Base-by-base conservation (phyloP, 1,139 yeast species). In the Saccharomyces hybrid region DNA sequence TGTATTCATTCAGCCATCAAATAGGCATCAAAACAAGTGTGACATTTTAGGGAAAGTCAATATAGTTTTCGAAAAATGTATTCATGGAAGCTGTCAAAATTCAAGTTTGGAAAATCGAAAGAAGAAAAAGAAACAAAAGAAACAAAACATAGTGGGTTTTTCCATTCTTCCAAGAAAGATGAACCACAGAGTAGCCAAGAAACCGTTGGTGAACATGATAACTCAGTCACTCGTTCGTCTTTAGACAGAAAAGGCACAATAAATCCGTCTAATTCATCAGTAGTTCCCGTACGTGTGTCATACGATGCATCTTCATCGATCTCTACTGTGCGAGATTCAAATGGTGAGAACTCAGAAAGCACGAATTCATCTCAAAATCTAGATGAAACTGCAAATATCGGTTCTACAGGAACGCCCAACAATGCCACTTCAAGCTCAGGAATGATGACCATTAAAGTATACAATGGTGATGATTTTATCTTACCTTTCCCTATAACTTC, bases 31-130 rank as follows among this genome's bases (percentile, higher is more conserved):
- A 9, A 27, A 14, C n/a, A 6, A 14, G 12, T 14, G 12, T 19
- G 26, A 24, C 8, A 19, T 19, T n/a, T 27, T 19, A 48, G 6
- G 12, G 8, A 27, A n/a, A 12, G 11, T 19, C 14, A 1, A n/a
- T 31, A 53, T n/a, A 42, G 32, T 28, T 41, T 14, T 12, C n/a
- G n/a, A 31, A 27, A 29, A 34, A 64, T 65, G 67, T 62, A 63
- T 49, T 61, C 65, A 19, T 65, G 68, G 68, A 64, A 64, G 57
- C 55, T 64, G 38, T 58, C 65, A 11, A 65, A 63, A 55, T 64
- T 65, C 53, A 61, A 60, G 51, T 65, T 65, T 51, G 52, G 52
- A 11, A 50, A 48, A 32, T 31, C 27, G 1, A 44, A 50, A 21
- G 52, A 50, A 31, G 42, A 41, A 11, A 27, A 46, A 26, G 31